These are phyloP conservation scores for Ascochyta rabiei DNA, from an alignment of 2,329 filamentous ascomycete species.

Conservation along the genomic window DNA sequence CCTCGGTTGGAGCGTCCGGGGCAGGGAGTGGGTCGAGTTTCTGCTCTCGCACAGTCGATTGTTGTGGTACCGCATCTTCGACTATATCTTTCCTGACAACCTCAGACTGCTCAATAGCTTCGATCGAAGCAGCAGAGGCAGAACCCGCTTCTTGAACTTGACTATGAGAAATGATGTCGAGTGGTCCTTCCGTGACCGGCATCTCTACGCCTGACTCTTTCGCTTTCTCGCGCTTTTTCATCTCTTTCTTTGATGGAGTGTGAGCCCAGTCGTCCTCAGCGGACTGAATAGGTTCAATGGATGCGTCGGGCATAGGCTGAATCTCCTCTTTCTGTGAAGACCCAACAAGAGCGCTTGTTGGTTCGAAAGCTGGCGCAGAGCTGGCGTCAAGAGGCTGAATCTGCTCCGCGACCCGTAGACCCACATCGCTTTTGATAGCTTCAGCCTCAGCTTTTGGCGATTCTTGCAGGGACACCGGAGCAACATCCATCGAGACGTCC, in stretches of 20 bases:
- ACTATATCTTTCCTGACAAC: background rate
- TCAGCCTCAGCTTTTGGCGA: background rate
- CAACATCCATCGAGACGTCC: background rate
- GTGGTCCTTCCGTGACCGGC: constrained; percentile 13
- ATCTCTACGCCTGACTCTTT: constrained; percentile 16
- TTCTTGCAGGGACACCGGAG: background rate
- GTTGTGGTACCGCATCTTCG: background rate
- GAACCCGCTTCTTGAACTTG: constrained; percentile 1
- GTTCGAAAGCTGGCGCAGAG: background rate
- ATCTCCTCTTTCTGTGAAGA: background rate
- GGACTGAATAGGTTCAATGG: constrained; percentile 7
- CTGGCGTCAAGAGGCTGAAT: background rate
- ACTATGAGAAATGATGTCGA: constrained; percentile 6
- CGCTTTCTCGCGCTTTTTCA: constrained; percentile 29
- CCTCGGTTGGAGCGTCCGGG: background rate
- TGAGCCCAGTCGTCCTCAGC: constrained; percentile 11
- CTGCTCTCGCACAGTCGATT: background rate
- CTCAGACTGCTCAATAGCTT: constrained; percentile 2
- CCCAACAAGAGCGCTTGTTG: background rate
- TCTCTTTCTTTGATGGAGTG: constrained; percentile 19
- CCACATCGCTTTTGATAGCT: background rate
- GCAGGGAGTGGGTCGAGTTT: background rate
- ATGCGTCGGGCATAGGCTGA: constrained; percentile 21
- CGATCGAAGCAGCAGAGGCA: background rate
- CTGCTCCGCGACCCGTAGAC: background rate